Conservation (phyloP, 2,329 filamentous ascomycete species). For the Zymoseptoria brevis region DNA sequence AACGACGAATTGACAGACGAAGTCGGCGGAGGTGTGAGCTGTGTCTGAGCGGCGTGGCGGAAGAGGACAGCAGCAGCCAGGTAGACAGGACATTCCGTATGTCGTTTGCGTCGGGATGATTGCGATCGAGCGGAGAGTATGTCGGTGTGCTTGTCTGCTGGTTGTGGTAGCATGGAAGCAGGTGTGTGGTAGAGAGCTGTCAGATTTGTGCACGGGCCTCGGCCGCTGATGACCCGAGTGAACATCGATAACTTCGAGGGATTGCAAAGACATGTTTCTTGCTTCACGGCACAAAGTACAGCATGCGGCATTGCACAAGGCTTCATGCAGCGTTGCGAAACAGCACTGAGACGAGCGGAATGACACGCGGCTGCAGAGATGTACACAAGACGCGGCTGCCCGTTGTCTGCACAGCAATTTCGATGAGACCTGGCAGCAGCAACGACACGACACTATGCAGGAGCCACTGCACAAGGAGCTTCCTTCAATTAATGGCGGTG, state of each 20-base stretch:
- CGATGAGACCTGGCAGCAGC: background rate
- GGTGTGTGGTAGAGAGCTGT: background rate
- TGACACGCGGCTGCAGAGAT: background rate
- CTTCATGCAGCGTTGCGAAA: too few species aligned
- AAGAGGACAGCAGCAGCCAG: background rate
- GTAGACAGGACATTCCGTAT: background rate
- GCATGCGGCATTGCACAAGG: too few species aligned
- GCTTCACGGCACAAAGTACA: background rate
- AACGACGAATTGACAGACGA: background rate
- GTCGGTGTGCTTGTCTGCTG: background rate
- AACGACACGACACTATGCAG: background rate
- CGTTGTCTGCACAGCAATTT: background rate
- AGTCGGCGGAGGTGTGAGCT: background rate
- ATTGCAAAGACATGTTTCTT: background rate
- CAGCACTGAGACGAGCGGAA: background rate
- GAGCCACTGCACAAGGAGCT: background rate
- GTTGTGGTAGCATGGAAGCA: background rate
- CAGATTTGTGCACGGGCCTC: background rate
- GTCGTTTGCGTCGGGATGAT: background rate
- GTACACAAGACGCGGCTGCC: background rate
- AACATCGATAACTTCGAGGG: background rate
- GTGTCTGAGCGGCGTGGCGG: background rate
- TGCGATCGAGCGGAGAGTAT: background rate
- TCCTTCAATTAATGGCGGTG: background rate
- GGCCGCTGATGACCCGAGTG: background rate